Conservation (phyloP, 2,329 filamentous ascomycete species). For the Cercospora nicotianae region DNA sequence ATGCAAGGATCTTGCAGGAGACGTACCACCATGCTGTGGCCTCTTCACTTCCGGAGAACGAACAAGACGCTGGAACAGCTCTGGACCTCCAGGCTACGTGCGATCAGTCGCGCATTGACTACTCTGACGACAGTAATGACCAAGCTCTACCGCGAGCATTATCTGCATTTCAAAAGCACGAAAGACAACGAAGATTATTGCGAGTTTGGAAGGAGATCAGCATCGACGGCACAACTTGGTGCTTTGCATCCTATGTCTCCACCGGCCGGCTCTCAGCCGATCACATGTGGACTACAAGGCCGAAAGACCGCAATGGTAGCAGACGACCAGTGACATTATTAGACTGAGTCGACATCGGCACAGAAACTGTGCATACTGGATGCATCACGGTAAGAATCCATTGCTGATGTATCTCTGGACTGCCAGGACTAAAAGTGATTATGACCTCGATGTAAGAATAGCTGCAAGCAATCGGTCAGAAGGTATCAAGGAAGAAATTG, state of each 20-base stretch:
- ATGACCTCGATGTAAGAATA: too few relatives aligned
- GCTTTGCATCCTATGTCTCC: not conserved
- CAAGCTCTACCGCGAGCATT: not conserved
- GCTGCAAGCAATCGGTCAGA: too few relatives aligned
- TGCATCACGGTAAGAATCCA: too few relatives aligned
- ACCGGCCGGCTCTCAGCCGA: not conserved
- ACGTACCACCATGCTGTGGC: not conserved
- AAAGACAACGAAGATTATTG: not conserved
- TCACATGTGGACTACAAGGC: too few relatives aligned
- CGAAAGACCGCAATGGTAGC: too few relatives aligned
- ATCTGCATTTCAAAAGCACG: not conserved
- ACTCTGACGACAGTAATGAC: not conserved
- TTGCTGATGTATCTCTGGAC: too few relatives aligned
- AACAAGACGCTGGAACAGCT: not conserved
- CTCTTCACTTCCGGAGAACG: not conserved
- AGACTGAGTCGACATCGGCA: too few relatives aligned
- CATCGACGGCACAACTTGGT: not conserved
- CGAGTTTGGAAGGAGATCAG: not conserved
- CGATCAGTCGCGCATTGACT: not conserved
- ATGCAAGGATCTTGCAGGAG: not conserved
- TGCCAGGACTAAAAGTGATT: too few relatives aligned
- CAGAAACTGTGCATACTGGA: too few relatives aligned
- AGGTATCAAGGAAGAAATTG: too few relatives aligned
- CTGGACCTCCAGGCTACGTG: not conserved
- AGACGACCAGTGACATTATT: too few relatives aligned